Base-by-base conservation (phyloP, 129 eudicot genomes). In the Silybum marianum region DNA sequence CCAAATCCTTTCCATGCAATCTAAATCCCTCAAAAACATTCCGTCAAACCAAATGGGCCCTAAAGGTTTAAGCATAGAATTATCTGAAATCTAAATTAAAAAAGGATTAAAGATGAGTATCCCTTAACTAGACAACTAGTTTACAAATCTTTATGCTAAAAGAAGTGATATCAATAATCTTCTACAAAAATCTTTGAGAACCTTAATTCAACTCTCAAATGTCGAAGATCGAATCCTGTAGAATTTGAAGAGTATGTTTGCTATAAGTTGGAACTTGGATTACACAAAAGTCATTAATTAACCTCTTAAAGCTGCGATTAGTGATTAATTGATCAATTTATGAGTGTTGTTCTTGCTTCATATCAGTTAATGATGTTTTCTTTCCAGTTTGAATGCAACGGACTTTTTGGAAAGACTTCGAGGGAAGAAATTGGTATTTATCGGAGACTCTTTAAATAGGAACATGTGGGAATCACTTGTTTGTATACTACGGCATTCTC, bases 401-500 rank as follows among this genome's bases (percentile, higher is more conserved):
- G 96, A 96, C 78, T 96, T 96, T 86, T 90, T 96, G 77, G 92
- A 93, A 87, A 88, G 98, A 83, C 88, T 96, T 0, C 84, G 92
- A 83, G 97, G 95, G 70, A 84, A 90, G 84, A 91, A 90, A 81
- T 83, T 96, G 80, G 98, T 93, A 24, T 93, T 96, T 79, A 97
- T 96, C 38, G 99, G 99, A 65, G 98, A 96, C 74, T 96, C 99
- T 32, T 80, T 96, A 32, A 96, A 96, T 76, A 86, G 99, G 84
- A 96, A 96, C 85, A 96, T 96, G 99, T 93, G 99, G 99, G 99
- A 96, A 81, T 96, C 99, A 65, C 96, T 96, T 79, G 97, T 96
- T 71, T 96, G 99, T 88, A 83, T 90, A 22, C 93, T 96, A 25
- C 86, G 89, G 32, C 91, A 93, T 46, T 89, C 95, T 42, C 76